phyloP scores from a whole-genome alignment of 345 rosid genomes.

The Melaleuca quinquenervia region DNA sequence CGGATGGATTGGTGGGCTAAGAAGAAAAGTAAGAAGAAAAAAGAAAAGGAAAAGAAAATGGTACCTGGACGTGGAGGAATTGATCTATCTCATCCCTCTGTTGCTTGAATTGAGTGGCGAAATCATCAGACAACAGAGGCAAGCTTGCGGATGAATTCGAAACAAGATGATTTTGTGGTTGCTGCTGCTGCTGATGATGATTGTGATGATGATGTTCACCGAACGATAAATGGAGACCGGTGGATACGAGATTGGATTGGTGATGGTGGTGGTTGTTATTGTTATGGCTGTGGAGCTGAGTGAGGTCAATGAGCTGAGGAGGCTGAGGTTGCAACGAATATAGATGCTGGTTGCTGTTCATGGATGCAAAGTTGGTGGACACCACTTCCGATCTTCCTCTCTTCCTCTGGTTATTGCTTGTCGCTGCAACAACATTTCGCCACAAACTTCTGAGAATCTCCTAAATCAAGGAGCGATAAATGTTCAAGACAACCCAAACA shows the following conservation, averaged over 20 bases:
- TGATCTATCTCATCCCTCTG: slow-evolving; percentile 72
- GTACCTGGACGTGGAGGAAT: slow-evolving; percentile 71
- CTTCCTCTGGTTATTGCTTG: slow-evolving; percentile 33
- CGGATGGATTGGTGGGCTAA: neutral
- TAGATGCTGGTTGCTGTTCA: slow-evolving; percentile 11
- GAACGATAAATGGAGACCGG: slow-evolving; percentile 66
- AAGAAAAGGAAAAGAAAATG: neutral
- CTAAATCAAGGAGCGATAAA: neutral
- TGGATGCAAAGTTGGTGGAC: neutral
- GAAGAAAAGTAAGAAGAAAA: neutral
- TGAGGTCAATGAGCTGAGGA: slow-evolving; percentile 40
- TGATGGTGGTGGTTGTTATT: slow-evolving; percentile 18
- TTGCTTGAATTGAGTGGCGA: slow-evolving; percentile 47
- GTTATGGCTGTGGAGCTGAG: slow-evolving; percentile 32
- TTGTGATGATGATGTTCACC: slow-evolving; percentile 33
- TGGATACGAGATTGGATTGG: slow-evolving; percentile 61
- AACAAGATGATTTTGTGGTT: slow-evolving; percentile 13
- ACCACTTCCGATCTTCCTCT: slow-evolving; percentile 44
- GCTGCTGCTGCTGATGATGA: slow-evolving; percentile 21
- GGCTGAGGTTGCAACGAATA: slow-evolving; percentile 34
- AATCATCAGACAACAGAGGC: slow-evolving; percentile 34
- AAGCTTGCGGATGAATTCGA: slow-evolving; percentile 15
- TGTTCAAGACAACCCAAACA: neutral
- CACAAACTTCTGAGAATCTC: neutral
- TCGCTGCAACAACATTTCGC: neutral